Conservation (phyloP, 768 basidiomycete species). For the Mycena leptocephala region DNA sequence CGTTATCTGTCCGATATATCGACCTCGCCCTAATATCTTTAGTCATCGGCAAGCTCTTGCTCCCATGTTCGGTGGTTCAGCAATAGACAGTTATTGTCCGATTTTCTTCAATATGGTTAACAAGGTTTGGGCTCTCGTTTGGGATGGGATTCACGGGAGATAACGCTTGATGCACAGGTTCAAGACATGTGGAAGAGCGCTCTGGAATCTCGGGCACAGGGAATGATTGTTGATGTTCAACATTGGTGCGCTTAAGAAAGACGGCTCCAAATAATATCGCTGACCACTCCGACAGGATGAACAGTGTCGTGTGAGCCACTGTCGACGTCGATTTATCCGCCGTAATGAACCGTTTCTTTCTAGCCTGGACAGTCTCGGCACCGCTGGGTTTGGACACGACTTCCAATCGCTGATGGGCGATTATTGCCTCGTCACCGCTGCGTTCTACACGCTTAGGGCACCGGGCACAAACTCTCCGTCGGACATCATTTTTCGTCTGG, state of each 20-base stretch:
- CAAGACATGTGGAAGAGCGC: slow-evolving; percentile 19
- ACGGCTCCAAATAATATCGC: background rate
- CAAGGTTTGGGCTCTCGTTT: slow-evolving; percentile 1
- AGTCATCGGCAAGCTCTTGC: slow-evolving; percentile 32
- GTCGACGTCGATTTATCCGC: background rate
- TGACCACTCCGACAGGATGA: slow-evolving; percentile 25
- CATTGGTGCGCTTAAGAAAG: slow-evolving; percentile 22
- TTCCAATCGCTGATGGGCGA: slow-evolving; percentile 53
- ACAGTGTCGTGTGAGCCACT: slow-evolving; percentile 30
- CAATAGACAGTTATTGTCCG: slow-evolving; percentile 4
- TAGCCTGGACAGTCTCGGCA: slow-evolving; percentile 53
- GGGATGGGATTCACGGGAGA: no score
- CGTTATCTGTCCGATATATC: background rate
- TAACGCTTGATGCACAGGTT: background rate
- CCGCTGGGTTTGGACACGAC: slow-evolving; percentile 55
- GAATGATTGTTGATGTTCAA: slow-evolving; percentile 33
- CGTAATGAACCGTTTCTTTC: background rate
- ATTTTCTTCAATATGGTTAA: slow-evolving; percentile 17
- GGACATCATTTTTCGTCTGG: slow-evolving; percentile 23
- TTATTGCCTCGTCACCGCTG: slow-evolving; percentile 44
- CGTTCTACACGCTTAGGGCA: slow-evolving; percentile 27
- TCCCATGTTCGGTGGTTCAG: slow-evolving; percentile 23
- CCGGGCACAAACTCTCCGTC: background rate
- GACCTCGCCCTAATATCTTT: background rate
- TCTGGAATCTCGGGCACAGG: slow-evolving; percentile 22